These are phyloP conservation scores for Craspedostauros australis DNA, from an alignment of 108 stramenopile genomes.

Conservation along the genomic window DNA sequence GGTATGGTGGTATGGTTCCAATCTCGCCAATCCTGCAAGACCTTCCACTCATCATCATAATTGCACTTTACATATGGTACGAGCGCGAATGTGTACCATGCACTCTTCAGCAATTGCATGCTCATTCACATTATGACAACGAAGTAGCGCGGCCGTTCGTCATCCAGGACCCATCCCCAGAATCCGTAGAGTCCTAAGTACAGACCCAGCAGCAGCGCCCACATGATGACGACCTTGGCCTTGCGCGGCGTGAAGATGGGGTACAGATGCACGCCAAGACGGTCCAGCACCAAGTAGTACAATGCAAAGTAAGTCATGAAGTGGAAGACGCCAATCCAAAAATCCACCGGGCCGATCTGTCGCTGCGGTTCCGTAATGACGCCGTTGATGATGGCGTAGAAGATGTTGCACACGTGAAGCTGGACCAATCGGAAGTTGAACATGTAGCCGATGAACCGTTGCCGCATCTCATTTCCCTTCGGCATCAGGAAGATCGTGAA, in stretches of 20 bases:
- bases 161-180: constrained; percentile 13
- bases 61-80: too few relatives aligned
- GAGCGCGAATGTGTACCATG: too few relatives aligned
- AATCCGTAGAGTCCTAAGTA: constrained; percentile 16
- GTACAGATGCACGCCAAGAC: constrained; percentile 76
- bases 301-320: constrained; percentile 41
- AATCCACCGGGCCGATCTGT: constrained; percentile 45
- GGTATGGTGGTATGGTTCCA: too few relatives aligned
- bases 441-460: constrained; percentile 48
- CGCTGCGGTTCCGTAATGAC: constrained; percentile 33
- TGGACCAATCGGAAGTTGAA: constrained; percentile 60
- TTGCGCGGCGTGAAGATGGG: constrained; percentile 67
- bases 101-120: too few relatives aligned
- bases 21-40: too few relatives aligned
- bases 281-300: constrained; percentile 72
- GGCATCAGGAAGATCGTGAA: constrained; percentile 46
- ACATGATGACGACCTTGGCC: constrained; percentile 24
- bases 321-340: constrained; percentile 39
- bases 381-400: constrained; percentile 42
- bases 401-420: constrained; percentile 66
- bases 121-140: too few relatives aligned
- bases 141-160: too few relatives aligned
- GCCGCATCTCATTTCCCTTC: constrained; percentile 32
- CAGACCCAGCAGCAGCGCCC: constrained; percentile 24
- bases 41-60: too few relatives aligned